Evolutionary conservation across 192 early-diverging fungal species (phyloP), one percentile per base, ranked within the genome.

Genomic region (Fimicolochytrium jonesii): DNA sequence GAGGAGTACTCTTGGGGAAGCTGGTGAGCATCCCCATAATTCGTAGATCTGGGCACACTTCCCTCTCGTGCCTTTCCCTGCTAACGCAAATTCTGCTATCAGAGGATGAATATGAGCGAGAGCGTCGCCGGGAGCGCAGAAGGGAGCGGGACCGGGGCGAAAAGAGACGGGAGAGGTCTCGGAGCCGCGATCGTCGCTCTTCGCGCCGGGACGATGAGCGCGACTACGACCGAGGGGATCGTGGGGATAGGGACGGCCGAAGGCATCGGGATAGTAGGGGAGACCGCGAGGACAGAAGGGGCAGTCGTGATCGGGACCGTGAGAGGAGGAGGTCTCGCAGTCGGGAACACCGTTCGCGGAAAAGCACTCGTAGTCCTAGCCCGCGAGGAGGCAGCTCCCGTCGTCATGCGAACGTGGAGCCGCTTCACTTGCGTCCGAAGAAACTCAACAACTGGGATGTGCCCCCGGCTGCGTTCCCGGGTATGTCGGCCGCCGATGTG

Each of bases 371-470:
- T 9, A 54, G 57, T 59, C 56, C 65, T 11, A 67, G 65, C 32
- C 65, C 65, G 35, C 23, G 56, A 15, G n/a, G n/a, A n/a, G 34
- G 55, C 18, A 17, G 32, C 49, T 47, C 43, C 25, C 65, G 65
- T 23, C 44, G 48, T 30, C 28, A 53, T 37, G 13, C 31, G 48
- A 43, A 41, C 17, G 47, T 88, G 6, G 71, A 87, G 25, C 94
- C 96, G 15, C 65, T 98, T 20, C 87, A 94, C 64, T 76, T 87
- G 61, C 70, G 91, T 51, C 72, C 71, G 15, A 77, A 87, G 18
- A 92, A 90, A 69, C 82, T 96, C 29, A 85, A 86, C 56, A 84
- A 89, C 69, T 98, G 96, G 96, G 96, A 98, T 76, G 73, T 90
- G 49, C 75, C 92, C 9, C 96, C 96, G 32, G 78, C 82, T 9